phyloP scores from a whole-genome alignment of 1,284 basidiomycete genomes.

The Moesziomyces aphidis region DNA sequence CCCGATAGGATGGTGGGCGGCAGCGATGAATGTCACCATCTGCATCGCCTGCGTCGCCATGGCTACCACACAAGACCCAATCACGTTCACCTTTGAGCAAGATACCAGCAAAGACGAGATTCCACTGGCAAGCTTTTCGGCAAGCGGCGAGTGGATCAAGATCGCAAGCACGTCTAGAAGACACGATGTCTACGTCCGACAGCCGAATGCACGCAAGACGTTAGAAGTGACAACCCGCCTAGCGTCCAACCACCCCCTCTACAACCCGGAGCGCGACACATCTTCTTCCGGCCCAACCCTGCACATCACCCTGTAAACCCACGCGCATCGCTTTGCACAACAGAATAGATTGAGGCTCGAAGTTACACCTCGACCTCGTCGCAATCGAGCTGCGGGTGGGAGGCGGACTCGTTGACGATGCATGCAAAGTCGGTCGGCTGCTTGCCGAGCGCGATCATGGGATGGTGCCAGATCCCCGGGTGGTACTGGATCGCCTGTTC shows the following conservation, averaged over 20 bases:
- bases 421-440: slow-evolving; percentile 60
- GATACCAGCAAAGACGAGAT: too few relatives aligned
- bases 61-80: slow-evolving; percentile 15
- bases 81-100: slow-evolving; percentile 12
- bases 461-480: slow-evolving; percentile 62
- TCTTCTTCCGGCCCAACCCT: slow-evolving; percentile 13
- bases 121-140: background rate
- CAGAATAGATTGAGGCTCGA: background rate
- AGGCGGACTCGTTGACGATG: slow-evolving; percentile 56
- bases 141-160: slow-evolving; percentile 5
- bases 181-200: slow-evolving; percentile 18
- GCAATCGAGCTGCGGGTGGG: slow-evolving; percentile 52
- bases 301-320: slow-evolving; percentile 13
- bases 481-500: slow-evolving; percentile 62
- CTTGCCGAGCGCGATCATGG: slow-evolving; percentile 56
- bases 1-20: slow-evolving; percentile 14
- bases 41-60: slow-evolving; percentile 17
- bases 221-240: slow-evolving; percentile 12
- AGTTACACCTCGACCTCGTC: slow-evolving; percentile 42
- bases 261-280: background rate
- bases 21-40: slow-evolving; percentile 13
- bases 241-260: slow-evolving; percentile 17
- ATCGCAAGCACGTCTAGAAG: slow-evolving; percentile 16
- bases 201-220: background rate
- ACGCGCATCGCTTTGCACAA: background rate